phyloP scores from a whole-genome alignment of 768 basidiomycete species.

The Mycena galericulata region DNA sequence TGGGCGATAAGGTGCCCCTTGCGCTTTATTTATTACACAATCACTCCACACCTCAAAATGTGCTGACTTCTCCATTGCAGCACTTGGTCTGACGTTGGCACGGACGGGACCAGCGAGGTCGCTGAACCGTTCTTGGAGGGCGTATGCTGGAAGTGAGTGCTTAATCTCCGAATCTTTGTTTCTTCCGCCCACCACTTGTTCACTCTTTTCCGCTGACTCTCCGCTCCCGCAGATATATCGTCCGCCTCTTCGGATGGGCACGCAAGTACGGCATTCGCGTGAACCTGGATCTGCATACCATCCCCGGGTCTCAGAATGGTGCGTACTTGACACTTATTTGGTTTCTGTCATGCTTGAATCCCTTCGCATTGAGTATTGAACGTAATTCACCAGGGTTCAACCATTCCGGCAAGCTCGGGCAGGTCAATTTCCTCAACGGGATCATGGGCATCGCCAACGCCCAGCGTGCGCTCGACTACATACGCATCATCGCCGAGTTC shows the following conservation, averaged over 20 bases:
- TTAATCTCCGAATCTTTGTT: background rate
- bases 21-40: background rate
- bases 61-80: background rate
- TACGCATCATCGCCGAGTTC: background rate
- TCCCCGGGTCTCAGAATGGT: constrained; percentile 72
- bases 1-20: constrained; percentile 62
- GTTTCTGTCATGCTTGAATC: too few relatives aligned
- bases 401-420: too few relatives aligned
- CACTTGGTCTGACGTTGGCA: background rate
- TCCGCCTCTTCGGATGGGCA: constrained; percentile 56
- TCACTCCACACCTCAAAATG: background rate
- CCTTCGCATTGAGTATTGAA: too few relatives aligned
- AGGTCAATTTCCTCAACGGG: too few relatives aligned
- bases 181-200: background rate
- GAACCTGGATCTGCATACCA: constrained; percentile 71
- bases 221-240: constrained; percentile 42
- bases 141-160: constrained; percentile 64
- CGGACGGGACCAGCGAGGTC: constrained; percentile 53
- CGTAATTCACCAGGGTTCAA: too few relatives aligned
- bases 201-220: background rate
- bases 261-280: constrained; percentile 79
- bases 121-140: constrained; percentile 72
- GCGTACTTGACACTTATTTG: too few relatives aligned
- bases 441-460: background rate
- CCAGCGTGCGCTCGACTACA: background rate